Conservation (phyloP, 306 rosid genomes). For the Acacia crassicarpa region DNA sequence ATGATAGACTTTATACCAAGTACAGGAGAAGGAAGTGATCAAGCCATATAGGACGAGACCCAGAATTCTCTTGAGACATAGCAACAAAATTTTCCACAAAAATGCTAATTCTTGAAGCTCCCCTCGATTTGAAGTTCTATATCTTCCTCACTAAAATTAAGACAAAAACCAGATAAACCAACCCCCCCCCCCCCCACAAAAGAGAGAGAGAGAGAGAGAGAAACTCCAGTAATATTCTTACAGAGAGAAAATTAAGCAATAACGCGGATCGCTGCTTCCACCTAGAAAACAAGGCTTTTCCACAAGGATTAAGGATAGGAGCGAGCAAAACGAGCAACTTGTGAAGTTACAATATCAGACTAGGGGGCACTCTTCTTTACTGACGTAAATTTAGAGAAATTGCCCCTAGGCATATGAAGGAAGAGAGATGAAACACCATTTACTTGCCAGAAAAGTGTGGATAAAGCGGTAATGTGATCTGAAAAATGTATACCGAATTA, state of each 20-base stretch:
- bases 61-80: neutral
- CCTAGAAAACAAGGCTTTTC: slow-evolving; percentile 15
- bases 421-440: neutral
- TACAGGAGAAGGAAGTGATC: neutral
- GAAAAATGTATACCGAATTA: slow-evolving; percentile 4
- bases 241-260: slow-evolving; percentile 4
- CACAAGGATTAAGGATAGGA: neutral
- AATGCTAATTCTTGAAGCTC: neutral
- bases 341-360: neutral
- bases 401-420: neutral
- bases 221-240: neutral
- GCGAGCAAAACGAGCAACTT: neutral
- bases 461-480: slow-evolving; percentile 19
- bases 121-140: neutral
- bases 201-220: neutral
- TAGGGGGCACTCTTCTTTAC: neutral
- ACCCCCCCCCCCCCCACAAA: too few species aligned
- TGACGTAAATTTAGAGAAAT: neutral
- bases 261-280: slow-evolving; percentile 9
- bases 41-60: neutral
- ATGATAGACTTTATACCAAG: neutral
- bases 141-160: neutral
- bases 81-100: neutral
- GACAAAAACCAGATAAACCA: neutral
- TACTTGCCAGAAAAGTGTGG: neutral